Evolutionary conservation across 495 filamentous ascomycete species (phyloP).

Genomic region (Letharia columbiana): DNA sequence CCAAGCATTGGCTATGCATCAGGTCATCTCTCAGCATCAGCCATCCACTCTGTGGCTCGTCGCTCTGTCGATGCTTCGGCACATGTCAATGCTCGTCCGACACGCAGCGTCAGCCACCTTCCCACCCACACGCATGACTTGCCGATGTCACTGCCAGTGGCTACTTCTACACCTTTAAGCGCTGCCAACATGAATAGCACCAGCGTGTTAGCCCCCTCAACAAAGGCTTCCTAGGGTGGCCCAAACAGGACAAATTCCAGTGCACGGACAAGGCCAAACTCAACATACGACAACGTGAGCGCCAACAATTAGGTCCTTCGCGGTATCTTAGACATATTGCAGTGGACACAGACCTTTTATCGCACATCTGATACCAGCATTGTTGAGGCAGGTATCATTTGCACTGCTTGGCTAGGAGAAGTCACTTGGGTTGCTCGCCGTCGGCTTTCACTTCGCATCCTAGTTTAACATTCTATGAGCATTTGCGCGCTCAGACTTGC

Average conservation of each 20-base stretch:
- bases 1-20: conserved; percentile 9
- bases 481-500: background rate
- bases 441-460: conserved; percentile 6
- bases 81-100: conserved; percentile 19
- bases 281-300: background rate
- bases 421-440: conserved; percentile 2
- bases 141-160: background rate
- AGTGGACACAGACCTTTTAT: background rate
- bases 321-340: background rate
- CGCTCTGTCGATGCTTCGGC: conserved; percentile 19
- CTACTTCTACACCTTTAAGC: background rate
- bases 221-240: background rate
- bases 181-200: background rate
- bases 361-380: background rate
- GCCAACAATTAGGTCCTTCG: background rate
- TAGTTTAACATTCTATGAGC: conserved; percentile 3
- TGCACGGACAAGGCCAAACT: background rate
- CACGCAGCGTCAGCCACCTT: conserved; percentile 14
- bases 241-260: background rate
- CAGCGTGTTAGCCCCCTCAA: background rate
- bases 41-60: conserved; percentile 20
- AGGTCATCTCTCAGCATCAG: conserved; percentile 16
- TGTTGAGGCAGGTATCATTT: background rate
- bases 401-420: conserved; percentile 10
- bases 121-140: background rate